Evolutionary conservation across 1,284 basidiomycete genomes (phyloP).

Genomic region (Cryptococcus wingfieldii): DNA sequence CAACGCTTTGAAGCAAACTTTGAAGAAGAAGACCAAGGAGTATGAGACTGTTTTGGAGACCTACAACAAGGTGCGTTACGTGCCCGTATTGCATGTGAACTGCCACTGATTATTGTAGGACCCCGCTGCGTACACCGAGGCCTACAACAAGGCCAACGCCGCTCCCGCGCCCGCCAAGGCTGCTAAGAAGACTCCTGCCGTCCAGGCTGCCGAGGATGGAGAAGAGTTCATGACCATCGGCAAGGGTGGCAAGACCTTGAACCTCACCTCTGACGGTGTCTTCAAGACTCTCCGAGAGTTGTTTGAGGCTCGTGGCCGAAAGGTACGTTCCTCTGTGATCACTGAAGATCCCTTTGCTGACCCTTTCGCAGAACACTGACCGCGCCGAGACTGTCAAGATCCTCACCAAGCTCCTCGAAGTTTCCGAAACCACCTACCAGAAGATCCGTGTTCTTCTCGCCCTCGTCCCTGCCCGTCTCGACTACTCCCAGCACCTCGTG

Average conservation of each 20-base stretch:
- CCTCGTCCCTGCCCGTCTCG: constrained; percentile 90
- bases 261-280: constrained; percentile 80
- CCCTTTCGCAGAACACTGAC: constrained; percentile 77
- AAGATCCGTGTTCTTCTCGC: constrained; percentile 90
- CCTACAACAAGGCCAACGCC: constrained; percentile 59
- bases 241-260: constrained; percentile 78
- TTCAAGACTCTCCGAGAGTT: constrained; percentile 90
- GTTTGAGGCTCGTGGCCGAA: constrained; percentile 93
- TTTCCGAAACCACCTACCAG: constrained; percentile 82
- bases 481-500: constrained; percentile 62
- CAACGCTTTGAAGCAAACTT: constrained; percentile 94
- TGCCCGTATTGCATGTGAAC: background rate
- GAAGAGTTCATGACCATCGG: constrained; percentile 91
- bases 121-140: constrained; percentile 79
- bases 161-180: constrained; percentile 51
- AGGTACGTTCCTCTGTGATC: constrained; percentile 56
- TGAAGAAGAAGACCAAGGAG: constrained; percentile 88
- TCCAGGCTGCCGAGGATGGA: constrained; percentile 46
- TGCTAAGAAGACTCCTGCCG: constrained; percentile 47
- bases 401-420: constrained; percentile 80
- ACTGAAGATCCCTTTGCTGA: background rate
- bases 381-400: constrained; percentile 90
- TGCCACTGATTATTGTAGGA: constrained; percentile 55
- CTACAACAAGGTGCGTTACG: constrained; percentile 63
- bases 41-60: constrained; percentile 75